Evolutionary conservation across 495 filamentous ascomycete genomes (phyloP).

Genomic region (Hypoxylon trugodes): DNA sequence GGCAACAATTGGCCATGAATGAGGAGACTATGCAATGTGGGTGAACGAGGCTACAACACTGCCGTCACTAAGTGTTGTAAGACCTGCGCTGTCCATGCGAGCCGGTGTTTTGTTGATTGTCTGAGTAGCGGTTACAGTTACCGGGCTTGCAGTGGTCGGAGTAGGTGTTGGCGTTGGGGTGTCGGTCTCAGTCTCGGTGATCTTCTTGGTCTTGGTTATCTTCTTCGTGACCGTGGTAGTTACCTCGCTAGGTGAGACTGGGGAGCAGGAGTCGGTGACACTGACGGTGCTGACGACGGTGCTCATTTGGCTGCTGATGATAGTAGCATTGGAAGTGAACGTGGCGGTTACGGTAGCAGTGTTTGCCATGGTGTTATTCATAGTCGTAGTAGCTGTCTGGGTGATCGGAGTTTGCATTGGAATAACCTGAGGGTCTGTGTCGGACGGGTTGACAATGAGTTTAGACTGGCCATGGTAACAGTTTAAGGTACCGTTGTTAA

Average conservation of each 20-base stretch:
- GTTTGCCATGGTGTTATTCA: neutral
- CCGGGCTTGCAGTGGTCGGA: too few species aligned
- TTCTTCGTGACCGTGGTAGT: neutral
- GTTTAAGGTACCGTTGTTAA: neutral
- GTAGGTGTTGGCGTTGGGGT: neutral
- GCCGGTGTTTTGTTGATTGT: too few species aligned
- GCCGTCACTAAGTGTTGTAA: too few species aligned
- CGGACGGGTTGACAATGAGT: neutral
- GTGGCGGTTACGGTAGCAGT: neutral
- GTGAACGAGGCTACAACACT: too few species aligned
- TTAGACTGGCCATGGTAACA: neutral
- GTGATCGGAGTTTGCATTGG: neutral
- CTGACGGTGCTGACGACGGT: neutral
- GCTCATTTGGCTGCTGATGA: neutral
- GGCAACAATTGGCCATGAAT: too few species aligned
- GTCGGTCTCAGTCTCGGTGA: neutral
- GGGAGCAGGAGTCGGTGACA: neutral
- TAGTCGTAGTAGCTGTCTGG: neutral
- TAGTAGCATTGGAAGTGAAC: neutral
- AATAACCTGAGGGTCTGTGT: neutral
- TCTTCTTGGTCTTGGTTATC: constrained; percentile 2
- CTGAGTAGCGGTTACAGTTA: too few species aligned
- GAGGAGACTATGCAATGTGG: too few species aligned
- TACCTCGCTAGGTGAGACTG: too few species aligned
- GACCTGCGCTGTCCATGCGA: too few species aligned